Conservation (phyloP, 345 rosid genomes). For the Ricinus communis region DNA sequence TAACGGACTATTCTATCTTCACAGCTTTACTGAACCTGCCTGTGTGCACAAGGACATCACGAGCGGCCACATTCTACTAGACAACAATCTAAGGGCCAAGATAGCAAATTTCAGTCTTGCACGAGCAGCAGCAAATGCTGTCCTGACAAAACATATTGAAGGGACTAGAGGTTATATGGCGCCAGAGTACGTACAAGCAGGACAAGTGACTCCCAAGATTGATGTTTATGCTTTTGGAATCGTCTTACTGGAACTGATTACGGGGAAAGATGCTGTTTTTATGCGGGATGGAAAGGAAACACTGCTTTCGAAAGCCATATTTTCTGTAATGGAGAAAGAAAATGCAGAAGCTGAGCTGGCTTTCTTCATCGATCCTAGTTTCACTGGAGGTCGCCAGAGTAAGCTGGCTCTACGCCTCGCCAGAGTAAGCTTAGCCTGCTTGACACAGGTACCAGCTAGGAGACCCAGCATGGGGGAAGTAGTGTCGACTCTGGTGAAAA, state of each 20-base stretch:
- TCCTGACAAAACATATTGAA: conserved; percentile 15
- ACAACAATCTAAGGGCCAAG: conserved; percentile 41
- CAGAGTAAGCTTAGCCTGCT: conserved; percentile 36
- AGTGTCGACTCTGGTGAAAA: conserved; percentile 33
- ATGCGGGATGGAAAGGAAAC: conserved; percentile 28
- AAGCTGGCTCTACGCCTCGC: too few relatives aligned
- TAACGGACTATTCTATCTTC: conserved; percentile 52
- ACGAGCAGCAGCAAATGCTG: conserved; percentile 5
- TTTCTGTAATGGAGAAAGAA: conserved; percentile 19
- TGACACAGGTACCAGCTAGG: conserved; percentile 29
- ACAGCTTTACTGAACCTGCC: conserved; percentile 48
- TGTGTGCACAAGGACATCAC: conserved; percentile 45
- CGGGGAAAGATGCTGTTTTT: conserved; percentile 41
- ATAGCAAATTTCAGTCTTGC: conserved; percentile 48
- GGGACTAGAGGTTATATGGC: conserved; percentile 43
- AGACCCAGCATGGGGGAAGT: conserved; percentile 48
- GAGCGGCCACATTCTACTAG: conserved; percentile 43
- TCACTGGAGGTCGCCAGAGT: conserved; percentile 14
- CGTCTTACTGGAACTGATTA: conserved; percentile 41
- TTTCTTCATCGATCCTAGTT: conserved; percentile 32
- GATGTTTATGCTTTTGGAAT: conserved; percentile 52
- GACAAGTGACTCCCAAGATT: conserved; percentile 35
- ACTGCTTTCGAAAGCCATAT: conserved; percentile 28
- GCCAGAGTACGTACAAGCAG: conserved; percentile 35
- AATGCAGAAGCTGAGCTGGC: conserved; percentile 27